Evolutionary conservation across 257 asterid species (phyloP).

Genomic region (Anisodus tanguticus): DNA sequence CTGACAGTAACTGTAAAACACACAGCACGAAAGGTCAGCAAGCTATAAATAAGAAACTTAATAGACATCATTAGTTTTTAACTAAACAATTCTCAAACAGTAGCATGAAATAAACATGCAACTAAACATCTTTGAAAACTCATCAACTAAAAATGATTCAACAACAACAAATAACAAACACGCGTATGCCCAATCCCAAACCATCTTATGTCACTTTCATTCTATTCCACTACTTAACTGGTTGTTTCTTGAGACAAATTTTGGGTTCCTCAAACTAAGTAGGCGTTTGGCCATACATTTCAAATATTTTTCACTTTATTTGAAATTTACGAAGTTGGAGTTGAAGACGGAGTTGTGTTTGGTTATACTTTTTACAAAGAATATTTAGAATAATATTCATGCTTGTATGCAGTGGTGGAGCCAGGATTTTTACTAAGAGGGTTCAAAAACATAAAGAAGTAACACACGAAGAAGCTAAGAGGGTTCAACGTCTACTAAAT

Average conservation of each 20-base stretch:
- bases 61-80: not conserved
- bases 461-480: too few relatives aligned
- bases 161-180: not conserved
- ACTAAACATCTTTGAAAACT: not conserved
- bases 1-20: slow-evolving; percentile 66
- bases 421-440: too few relatives aligned
- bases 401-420: too few relatives aligned
- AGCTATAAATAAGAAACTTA: slow-evolving; percentile 31
- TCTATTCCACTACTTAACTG: not conserved
- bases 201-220: not conserved
- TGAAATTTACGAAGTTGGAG: too few relatives aligned
- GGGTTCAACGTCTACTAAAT: too few relatives aligned
- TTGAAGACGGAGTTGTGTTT: too few relatives aligned
- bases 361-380: too few relatives aligned
- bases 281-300: too few relatives aligned
- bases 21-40: slow-evolving; percentile 19
- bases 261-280: not conserved
- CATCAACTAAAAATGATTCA: slow-evolving; percentile 7
- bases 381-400: too few relatives aligned
- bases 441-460: too few relatives aligned
- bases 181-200: not conserved
- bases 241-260: not conserved
- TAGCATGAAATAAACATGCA: not conserved
- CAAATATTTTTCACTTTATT: too few relatives aligned
- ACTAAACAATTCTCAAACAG: not conserved